Conservation (phyloP, 1,139 yeast species). For the Geotrichum candidum region DNA sequence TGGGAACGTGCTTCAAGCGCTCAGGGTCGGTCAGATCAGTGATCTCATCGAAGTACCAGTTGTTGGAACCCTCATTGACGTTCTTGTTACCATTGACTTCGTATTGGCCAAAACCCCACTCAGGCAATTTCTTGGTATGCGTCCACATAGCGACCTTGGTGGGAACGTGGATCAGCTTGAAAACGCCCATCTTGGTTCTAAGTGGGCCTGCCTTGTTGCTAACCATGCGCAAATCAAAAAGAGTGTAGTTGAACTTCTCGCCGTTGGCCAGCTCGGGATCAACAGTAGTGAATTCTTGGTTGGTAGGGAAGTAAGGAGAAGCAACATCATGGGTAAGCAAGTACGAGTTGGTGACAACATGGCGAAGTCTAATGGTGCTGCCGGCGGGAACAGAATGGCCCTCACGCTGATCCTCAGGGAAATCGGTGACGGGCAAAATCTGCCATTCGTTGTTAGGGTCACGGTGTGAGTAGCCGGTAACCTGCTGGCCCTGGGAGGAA, state of each 20-base stretch:
- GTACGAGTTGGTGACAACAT: slow-evolving; percentile 71
- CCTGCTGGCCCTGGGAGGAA: slow-evolving; percentile 93
- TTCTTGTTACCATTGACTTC: slow-evolving; percentile 95
- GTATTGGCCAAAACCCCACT: slow-evolving; percentile 88
- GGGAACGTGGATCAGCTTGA: slow-evolving; percentile 72
- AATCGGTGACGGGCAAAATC: slow-evolving; percentile 58
- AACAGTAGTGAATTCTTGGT: slow-evolving; percentile 83
- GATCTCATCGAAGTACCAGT: slow-evolving; percentile 76
- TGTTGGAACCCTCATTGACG: slow-evolving; percentile 56
- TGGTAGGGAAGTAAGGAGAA: slow-evolving; percentile 84
- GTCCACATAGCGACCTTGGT: slow-evolving; percentile 96
- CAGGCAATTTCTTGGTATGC: slow-evolving; percentile 74
- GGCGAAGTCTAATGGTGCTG: slow-evolving; percentile 73
- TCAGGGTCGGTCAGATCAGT: slow-evolving; percentile 53
- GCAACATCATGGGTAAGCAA: slow-evolving; percentile 94
- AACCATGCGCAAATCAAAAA: slow-evolving; percentile 66
- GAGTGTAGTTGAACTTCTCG: slow-evolving; percentile 62
- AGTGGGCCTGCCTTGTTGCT: slow-evolving; percentile 50
- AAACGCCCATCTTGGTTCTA: slow-evolving; percentile 62
- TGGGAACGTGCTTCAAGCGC: slow-evolving; percentile 52
- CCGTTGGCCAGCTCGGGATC: slow-evolving; percentile 52
- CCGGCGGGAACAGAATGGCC: slow-evolving; percentile 52
- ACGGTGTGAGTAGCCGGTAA: slow-evolving; percentile 56
- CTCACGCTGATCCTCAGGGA: slow-evolving; percentile 36
- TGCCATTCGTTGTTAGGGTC: slow-evolving; percentile 84